Base-by-base conservation (phyloP, 2,329 filamentous ascomycete genomes). In the Aureobasidium vineae region DNA sequence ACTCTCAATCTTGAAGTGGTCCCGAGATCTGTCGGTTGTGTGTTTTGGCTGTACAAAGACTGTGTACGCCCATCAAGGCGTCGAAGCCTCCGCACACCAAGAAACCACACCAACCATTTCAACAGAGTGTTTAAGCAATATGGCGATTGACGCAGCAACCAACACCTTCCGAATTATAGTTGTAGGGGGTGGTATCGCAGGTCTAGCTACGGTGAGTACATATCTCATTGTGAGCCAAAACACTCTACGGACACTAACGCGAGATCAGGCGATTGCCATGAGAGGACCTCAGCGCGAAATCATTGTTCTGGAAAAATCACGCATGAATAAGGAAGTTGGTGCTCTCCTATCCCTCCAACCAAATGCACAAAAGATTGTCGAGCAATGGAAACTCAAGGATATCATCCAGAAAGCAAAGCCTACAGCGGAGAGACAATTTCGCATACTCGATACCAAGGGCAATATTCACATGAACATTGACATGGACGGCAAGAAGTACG, bases 261-360 rank as follows among this genome's bases (percentile, higher is more conserved):
- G 73, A 1, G 36, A 21, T 2, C 75, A 75, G 70, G 76, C 76
- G 10, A 74, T 77, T 21, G 76, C 77, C 6, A 68, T 79, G 8
- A 71, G 77, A 38, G 71, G 68, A 5, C 68, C 72, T 0, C 71
- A 70, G 13, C 72, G 72, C 4, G 72, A 77, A 16, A 75, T 75
- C 2, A 71, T 68, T 2, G 70, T 75, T 7, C 71, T 75, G 15
- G 72, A 74, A 50, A 72, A 72, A 63, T 75, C 73, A 41, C 67
- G 69, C 11, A 65, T 73, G 13, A 71, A 70, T 26, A 70, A 69
- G 47, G 79, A 81, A 67, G 77, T 78, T 7, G 79, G 79, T 1
- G 78, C 78, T 0, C 74, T 77, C 5, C 77, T 80, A 15, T 79
- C 77, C 0, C 72, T 80, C 0, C 78, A 80, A 50, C 79, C 78